Evolutionary conservation across 2,329 filamentous ascomycete genomes (phyloP), one percentile per base, ranked within the genome.

Genomic region (Fusarium nelsonii): DNA sequence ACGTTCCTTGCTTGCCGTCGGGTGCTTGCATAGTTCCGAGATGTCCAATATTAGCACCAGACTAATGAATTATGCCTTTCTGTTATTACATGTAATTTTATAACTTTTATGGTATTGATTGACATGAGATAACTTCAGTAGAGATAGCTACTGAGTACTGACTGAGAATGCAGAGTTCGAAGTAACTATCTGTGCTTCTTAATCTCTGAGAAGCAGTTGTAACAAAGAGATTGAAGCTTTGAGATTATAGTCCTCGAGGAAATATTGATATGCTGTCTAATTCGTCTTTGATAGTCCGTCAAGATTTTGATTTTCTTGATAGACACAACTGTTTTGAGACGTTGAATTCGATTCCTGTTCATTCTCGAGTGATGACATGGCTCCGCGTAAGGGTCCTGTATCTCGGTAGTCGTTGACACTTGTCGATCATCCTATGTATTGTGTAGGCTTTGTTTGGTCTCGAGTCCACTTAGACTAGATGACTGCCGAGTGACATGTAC

Each of bases 21-120:
- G 48, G 48, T 51, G 36, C 48, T 63, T 63, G 60, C 60, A 63
- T 63, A 18, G 33, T 49, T 63, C 58, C 58, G 50, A 56, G 43
- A 10, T 44, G 39, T 63, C 40, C 12, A 32, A 56, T 32, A 15
- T 32, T 63, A 63, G 60, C 51, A 33, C 32, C 37, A 63, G 28
- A 51, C 60, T 63, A 64, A 58, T 33, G 20, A 30, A 32, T 49
- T 58, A 28, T 14, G 48, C 32, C 41, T 52, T 37, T 58, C 37
- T 26, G n/a, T 32, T 32, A 15, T 16, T 20, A n/a, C n/a, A 18
- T 45, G 7, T 16, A 23, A 23, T 18, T n/a, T 49, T n/a, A 26
- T 14, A n/a, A 30, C 33, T 53, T 43, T 7, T 28, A 54, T 36
- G 30, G 55, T 37, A n/a, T 37, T 37, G 8, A 30, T 18, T 23